Conservation (phyloP, 1,284 basidiomycete genomes). For the Trametes pubescens region DNA sequence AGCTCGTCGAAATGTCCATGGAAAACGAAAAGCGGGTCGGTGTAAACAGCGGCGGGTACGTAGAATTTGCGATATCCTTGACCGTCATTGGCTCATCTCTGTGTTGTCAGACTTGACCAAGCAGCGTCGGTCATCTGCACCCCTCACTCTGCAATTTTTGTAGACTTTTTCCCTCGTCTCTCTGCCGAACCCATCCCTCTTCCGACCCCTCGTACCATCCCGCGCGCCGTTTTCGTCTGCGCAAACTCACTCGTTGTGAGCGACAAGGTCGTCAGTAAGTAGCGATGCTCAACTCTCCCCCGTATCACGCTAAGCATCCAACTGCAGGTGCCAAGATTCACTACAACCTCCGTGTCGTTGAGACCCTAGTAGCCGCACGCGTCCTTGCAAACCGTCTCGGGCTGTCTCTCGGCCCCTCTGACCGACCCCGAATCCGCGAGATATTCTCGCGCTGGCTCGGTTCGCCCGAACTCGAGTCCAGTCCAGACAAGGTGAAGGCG, state of each 20-base stretch:
- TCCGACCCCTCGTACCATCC: conserved; percentile 50
- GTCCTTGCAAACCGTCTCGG: conserved; percentile 69
- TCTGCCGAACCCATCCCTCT: conserved; percentile 70
- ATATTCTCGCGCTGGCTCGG: conserved; percentile 59
- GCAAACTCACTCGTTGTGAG: conserved; percentile 88
- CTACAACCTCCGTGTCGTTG: conserved; percentile 90
- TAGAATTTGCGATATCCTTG: conserved; percentile 9
- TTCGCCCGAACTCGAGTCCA: conserved; percentile 54
- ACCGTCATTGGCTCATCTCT: no score
- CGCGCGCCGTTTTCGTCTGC: conserved; percentile 74
- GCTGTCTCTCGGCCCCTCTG: conserved; percentile 49
- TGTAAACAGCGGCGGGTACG: conserved; percentile 81
- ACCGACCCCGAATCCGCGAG: conserved; percentile 53
- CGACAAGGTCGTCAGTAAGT: conserved; percentile 70
- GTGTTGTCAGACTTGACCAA: conserved; percentile 74
- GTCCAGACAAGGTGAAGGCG: conserved; percentile 52
- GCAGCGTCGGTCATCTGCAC: conserved; percentile 82
- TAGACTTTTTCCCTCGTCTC: conserved; percentile 84
- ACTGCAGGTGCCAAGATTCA: conserved; percentile 66
- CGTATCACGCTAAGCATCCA: no score
- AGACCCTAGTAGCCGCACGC: conserved; percentile 82
- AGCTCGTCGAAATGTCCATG: conserved; percentile 80
- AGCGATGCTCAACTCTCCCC: no score
- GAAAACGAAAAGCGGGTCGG: conserved; percentile 87
- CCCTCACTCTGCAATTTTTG: conserved; percentile 76